Percentiles rank a stretch among this genome's conserved stretches.
Evolutionary conservation across 345 rosid species (phyloP).

Genomic region (Hypericum androsaemum): DNA sequence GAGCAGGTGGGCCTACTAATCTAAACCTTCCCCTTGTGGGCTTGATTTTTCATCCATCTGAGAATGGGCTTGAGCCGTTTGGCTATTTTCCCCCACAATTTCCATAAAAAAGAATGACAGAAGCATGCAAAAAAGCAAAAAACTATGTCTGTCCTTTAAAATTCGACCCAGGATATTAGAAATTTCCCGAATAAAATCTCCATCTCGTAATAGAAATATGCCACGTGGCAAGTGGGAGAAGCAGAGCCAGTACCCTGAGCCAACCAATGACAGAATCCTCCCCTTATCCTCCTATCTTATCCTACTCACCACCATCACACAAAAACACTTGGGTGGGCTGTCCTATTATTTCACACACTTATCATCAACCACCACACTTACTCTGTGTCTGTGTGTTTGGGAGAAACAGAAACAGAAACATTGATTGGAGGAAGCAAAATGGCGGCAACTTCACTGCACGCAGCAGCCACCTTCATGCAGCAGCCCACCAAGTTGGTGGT

Average conservation of each 20-base stretch:
- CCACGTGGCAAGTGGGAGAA: conserved; percentile 44
- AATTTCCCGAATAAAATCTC: no score
- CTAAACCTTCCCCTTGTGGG: no score
- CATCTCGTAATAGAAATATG: not conserved
- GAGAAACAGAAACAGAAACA: not conserved
- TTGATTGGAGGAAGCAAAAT: not conserved
- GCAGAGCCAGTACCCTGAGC: conserved; percentile 20
- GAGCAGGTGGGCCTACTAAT: no score
- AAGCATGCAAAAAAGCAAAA: no score
- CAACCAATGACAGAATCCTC: conserved; percentile 40
- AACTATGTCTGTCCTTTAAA: no score
- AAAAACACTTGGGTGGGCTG: not conserved
- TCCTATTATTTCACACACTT: not conserved
- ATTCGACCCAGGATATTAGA: no score
- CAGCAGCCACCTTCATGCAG: conserved; percentile 72
- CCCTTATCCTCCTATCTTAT: conserved; percentile 65
- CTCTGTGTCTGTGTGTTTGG: no score
- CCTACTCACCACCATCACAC: conserved; percentile 29
- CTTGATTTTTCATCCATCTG: no score
- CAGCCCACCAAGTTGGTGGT: conserved; percentile 48
- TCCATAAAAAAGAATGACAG: no score
- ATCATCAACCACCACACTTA: no score
- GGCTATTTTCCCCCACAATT: no score
- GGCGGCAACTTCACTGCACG: conserved; percentile 87
- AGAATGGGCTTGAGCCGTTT: no score